Evolutionary conservation across 78 protist genomes (phyloP), one percentile per base, ranked within the genome.

Genomic region (Dictyostelium capitatum): DNA sequence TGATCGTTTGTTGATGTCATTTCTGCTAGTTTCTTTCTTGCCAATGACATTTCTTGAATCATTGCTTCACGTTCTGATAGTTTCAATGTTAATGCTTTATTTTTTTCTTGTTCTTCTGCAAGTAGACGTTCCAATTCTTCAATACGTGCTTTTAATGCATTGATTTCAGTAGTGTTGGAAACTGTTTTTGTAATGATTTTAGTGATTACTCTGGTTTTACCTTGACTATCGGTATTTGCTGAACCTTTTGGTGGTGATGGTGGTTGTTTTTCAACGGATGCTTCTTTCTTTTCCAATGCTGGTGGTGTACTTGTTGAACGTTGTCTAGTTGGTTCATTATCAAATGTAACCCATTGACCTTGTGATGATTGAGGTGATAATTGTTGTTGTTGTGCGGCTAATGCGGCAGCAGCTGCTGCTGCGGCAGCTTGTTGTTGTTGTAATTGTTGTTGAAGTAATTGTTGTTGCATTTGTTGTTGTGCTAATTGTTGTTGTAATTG

Each of bases 271-370:
- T 87, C 85, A 1, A 87, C 50, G 9, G 56, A 50, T 25, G 79
- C 93, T 41, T 56, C 84, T 19, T 87, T 87, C 74, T 83, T 70
- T 37, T 87, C 93, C 41, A 87, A 25, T 3, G 54, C 79, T 17
- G 84, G 78, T 46, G 83, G 93, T 51, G 83, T 74, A 19, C 72
- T 50, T 9, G 62, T 30, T 43, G 93, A 87, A 46, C 93, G 67
- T 65, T 74, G 84, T 87, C 93, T 74, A 10, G 41, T 30, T 20
- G 81, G 62, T 19, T n/a, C 67, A 57, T 57, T 43, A 23, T 85
- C 83, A 80, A 87, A 87, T 47, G 93, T 87, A 4, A 87, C 93
- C 93, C 93, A 87, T 77, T 87, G 93, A 25, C 37, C 79, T 37
- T 37, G 43, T 19, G 84, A 70, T 46, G 51, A 37, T 25, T 72